Evolutionary conservation across 2,329 filamentous ascomycete genomes (phyloP).

Genomic region (Stemphylium lycopersici): DNA sequence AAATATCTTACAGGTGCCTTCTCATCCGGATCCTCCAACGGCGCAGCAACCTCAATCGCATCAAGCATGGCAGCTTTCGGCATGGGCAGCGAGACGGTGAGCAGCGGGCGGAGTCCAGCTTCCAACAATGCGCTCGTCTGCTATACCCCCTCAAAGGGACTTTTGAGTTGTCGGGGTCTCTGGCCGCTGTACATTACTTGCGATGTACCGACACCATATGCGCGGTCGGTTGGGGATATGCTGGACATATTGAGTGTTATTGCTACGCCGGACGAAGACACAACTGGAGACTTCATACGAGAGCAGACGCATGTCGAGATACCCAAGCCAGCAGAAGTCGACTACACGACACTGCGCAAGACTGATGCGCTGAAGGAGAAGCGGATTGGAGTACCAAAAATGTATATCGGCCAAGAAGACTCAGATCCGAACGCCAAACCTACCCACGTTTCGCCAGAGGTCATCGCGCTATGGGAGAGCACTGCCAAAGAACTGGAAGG

Average conservation of each 20-base stretch:
- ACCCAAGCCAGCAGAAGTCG: conserved; percentile 43
- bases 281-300: conserved; percentile 61
- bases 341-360: conserved; percentile 45
- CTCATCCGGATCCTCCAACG: conserved; percentile 65
- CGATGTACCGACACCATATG: conserved; percentile 62
- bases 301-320: conserved; percentile 56
- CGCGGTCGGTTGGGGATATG: conserved; percentile 59
- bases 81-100: conserved; percentile 62
- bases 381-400: conserved; percentile 57
- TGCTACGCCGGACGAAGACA: conserved; percentile 50
- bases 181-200: conserved; percentile 64
- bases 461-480: conserved; percentile 46
- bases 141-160: conserved; percentile 62
- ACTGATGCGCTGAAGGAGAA: conserved; percentile 50
- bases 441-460: conserved; percentile 45
- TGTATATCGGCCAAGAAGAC: conserved; percentile 56
- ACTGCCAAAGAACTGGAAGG: conserved; percentile 48
- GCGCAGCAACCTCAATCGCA: conserved; percentile 59
- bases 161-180: conserved; percentile 59
- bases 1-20: conserved; percentile 62
- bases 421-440: conserved; percentile 42
- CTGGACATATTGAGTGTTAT: conserved; percentile 58
- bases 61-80: conserved; percentile 61
- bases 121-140: conserved; percentile 63
- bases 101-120: conserved; percentile 62